Evolutionary conservation across 768 basidiomycete genomes (phyloP), one percentile per base, ranked within the genome.

Genomic region (Lactarius hengduanensis): DNA sequence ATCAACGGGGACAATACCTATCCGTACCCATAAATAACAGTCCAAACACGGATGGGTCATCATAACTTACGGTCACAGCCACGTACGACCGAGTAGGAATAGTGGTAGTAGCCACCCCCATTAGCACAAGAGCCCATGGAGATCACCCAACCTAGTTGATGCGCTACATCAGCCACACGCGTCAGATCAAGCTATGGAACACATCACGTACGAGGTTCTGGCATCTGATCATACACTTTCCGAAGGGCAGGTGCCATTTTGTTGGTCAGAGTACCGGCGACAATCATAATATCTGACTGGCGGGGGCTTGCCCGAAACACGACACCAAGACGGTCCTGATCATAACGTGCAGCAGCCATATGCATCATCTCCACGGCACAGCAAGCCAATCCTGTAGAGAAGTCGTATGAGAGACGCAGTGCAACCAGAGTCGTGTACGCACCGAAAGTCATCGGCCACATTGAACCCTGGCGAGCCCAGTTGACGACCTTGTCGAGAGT

Each of bases 351-450:
- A 50, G 97, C 96, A 59, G 97, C 97, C 95, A 98, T 96, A 81
- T 99, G 97, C 96, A 97, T 98, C 91, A 94, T 93, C 80, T 99
- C 97, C 38, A 99, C 97, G 28, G 97, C 97, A 77, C 97, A 99
- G 77, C 97, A 99, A 5, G 97, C 97, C 60, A 99, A 86, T 79
- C 96, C 94, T 91, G 69, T 7, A 15, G n/a, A 38, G n/a, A 53
- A 30, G n/a, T 4, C 26, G 15, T 22, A 65, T 58, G 45, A 69
- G 38, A 54, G 28, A 47, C 2, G 57, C 26, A 30, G 22, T 4
- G 41, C 4, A 13, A 22, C 26, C 45, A 62, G 54, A 26, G 47
- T 16, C 28, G 65, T 30, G n/a, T 32, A 71, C 78, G 59, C 70
- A 81, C 90, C 94, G 77, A 92, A 96, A 59, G 96, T 98, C 96